phyloP scores from a whole-genome alignment of 345 rosid species.

The Eucalyptus marginata region DNA sequence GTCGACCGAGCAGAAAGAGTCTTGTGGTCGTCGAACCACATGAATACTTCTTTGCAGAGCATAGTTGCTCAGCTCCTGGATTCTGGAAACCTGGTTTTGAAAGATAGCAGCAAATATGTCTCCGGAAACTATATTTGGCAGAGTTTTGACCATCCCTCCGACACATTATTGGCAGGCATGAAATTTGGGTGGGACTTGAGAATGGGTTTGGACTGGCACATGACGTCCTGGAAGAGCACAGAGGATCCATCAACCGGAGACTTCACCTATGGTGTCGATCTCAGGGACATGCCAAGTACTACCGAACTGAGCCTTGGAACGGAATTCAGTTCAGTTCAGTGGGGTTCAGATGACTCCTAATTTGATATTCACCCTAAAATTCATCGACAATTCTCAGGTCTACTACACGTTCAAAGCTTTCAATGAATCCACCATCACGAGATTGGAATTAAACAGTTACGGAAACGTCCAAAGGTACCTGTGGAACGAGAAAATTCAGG shows the following conservation, averaged over 20 bases:
- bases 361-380: neutral
- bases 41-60: neutral
- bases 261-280: neutral
- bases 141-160: neutral
- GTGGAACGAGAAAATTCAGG: neutral
- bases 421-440: neutral
- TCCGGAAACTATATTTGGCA: neutral
- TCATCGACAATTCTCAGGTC: neutral
- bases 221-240: neutral
- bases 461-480: neutral
- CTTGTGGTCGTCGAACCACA: neutral
- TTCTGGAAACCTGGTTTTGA: neutral
- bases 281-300: neutral
- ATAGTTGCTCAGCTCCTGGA: neutral
- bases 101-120: neutral
- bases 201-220: neutral
- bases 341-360: neutral
- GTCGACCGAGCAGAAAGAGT: neutral
- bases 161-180: neutral
- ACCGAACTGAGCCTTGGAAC: neutral
- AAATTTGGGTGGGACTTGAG: neutral
- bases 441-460: neutral
- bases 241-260: neutral
- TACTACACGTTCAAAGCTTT: neutral
- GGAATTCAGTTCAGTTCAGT: neutral